A percentile compares a stretch with the other conserved stretches of the same genome.
phyloP scores from a whole-genome alignment of 441 rosid species.

The Capsella rubella region DNA sequence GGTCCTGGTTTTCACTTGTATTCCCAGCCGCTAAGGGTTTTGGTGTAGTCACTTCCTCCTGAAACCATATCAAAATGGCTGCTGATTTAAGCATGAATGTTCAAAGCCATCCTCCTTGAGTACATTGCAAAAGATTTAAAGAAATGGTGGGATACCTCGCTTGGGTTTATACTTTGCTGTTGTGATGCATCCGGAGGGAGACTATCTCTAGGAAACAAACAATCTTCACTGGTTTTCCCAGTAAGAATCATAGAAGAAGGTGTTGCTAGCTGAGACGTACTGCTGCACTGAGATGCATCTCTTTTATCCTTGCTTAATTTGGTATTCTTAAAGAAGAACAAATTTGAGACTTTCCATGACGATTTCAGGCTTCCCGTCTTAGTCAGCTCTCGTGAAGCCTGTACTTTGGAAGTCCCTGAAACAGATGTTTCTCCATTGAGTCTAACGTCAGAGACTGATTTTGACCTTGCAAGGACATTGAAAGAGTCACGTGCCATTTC shows the following conservation, averaged over 20 bases:
- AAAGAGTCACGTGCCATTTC: constrained; percentile 55
- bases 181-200: constrained; percentile 45
- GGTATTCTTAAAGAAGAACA: constrained; percentile 78
- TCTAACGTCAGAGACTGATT: constrained; percentile 66
- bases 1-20: constrained; percentile 72
- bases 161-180: constrained; percentile 49
- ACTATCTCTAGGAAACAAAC: constrained; percentile 16
- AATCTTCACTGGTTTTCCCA: constrained; percentile 24
- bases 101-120: constrained; percentile 4
- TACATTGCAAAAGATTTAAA: neutral
- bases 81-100: constrained; percentile 25
- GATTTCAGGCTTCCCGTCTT: constrained; percentile 65
- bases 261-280: constrained; percentile 49
- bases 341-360: constrained; percentile 83
- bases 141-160: constrained; percentile 59
- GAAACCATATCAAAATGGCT: constrained; percentile 39
- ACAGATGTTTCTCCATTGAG: constrained; percentile 53
- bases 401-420: constrained; percentile 50
- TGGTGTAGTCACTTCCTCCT: constrained; percentile 62
- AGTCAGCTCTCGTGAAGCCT: constrained; percentile 54
- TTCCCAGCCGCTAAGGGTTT: constrained; percentile 43
- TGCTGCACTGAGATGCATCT: constrained; percentile 47
- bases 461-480: constrained; percentile 72
- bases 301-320: constrained; percentile 65
- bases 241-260: constrained; percentile 31